Base-by-base conservation (phyloP, 345 rosid genomes). In the Populus tremula region DNA sequence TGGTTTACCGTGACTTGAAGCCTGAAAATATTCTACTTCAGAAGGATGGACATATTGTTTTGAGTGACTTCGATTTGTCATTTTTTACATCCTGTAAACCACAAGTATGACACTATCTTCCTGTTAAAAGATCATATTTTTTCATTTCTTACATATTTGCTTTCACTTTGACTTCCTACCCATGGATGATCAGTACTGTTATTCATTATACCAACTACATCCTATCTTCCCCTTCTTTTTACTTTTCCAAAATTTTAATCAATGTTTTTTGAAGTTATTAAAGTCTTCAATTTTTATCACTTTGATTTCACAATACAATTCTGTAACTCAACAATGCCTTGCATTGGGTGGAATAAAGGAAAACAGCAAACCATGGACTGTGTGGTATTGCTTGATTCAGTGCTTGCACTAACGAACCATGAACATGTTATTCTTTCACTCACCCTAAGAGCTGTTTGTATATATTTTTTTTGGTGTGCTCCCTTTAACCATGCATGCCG, bases 31-130 rank as follows among this genome's bases (percentile, higher is more conserved):
- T 96, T 76, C 83, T 96, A 77, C 88, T 96, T 76, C 89, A 88
- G 81, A 87, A 90, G 86, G 96, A 93, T 66, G 99, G 99, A 10
- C 98, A 93, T 80, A 61, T 90, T 53, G 87, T 93, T 70, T 73
- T 96, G 81, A 89, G 96, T 2, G 99, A 96, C 90, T 96, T 96
- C 66, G 99, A 96, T 87, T 85, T 93, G 83, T 96, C 98, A 50
- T 92, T 93, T 75, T 79, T 92, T 93, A 84, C 96, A 11, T 66
- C 87, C 76, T 90, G 94, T 70, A 88, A 85, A 82, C 96, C 97
- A 68, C 92, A 88, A 76, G 99, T 93, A 87, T 33, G 83, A 56
- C 36, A 67, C 62, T 31, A n/a, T 1, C 9, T 74, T 81, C 72
- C 54, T 67, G 25, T 72, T 56, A n/a, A 35, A 25, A 76, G 12